Base-by-base conservation (phyloP, 106 monocot species). In the Dendrobium chrysotoxum region DNA sequence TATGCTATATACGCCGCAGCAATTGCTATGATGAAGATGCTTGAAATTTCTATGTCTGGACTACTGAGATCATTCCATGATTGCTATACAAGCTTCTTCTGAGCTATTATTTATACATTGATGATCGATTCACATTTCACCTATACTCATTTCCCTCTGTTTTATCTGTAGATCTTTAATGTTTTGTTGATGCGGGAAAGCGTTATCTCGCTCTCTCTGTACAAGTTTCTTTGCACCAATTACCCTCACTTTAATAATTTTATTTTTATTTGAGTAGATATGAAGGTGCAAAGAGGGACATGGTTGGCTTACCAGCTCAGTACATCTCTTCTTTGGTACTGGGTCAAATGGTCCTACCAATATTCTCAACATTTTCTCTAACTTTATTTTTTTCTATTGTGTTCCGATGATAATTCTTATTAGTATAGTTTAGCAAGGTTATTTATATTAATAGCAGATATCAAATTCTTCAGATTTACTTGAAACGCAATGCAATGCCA, bases 11-110 rank as follows among this genome's bases (percentile, higher is more conserved):
- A 30, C 13, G 70, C 70, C 70, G 0, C 15, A 4, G 28, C 31
- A 35, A 12, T 15, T 70, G 12, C 70, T 70, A 4, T 70, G 70
- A 70, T 70, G 70, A 70, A 70, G 10, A n/a, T 70, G 70, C 70
- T 70, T 70, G 28, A 30, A 70, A 16, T 70, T 70, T 70, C 64
- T 65, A 70, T 70, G 70, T 70, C 30, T 70, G 70, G 70, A 70
- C 70, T 70, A 8, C 31, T 70, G 70, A 70, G 70, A 70, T 70
- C 31, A 11, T 1, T 13, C 35, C 2, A 35, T 61, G 61, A 61
- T 61, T 61, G 20, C n/a, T 0, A 31, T 1, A 2, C 13, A 70
- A 70, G 70, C 70, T 35, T 70, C 17, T 70, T 70, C 31, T 70
- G 70, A 70, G 23, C 64, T 23, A 26, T 65, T 13, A 4, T 31